Evolutionary conservation across 768 basidiomycete species (phyloP), one percentile per base, ranked within the genome.

Genomic region (Rhodocollybia butyracea): DNA sequence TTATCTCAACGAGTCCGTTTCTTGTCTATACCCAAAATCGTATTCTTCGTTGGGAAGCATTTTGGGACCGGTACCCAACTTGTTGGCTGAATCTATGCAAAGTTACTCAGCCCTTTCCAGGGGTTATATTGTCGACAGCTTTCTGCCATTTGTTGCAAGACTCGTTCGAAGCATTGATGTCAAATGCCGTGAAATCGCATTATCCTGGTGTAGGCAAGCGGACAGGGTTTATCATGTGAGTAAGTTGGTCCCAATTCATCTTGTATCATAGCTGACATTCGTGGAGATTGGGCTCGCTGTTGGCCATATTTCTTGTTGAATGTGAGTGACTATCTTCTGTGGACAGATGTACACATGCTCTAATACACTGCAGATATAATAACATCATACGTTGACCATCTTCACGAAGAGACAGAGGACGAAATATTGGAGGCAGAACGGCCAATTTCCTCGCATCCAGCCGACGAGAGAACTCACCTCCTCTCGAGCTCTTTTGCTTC

Each of bases 1-100:
- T 55, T 89, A 24, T 88, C 89, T 0, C 81, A 79, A 55, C 75
- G 77, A 13, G 72, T 75, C 5, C 32, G 34, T 13, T 75, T 74
- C 55, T 61, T 91, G 22, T 77, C 77, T 51, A 84, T 90, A 60
- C 89, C 88, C 1, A 77, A 77, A 22, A 71, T 88, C 15, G 62
- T 86, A n/a, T 92, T 93, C 66, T 92, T 93, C 68, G 74, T 90
- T n/a, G 89, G 88, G 36, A 93, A 91, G 63, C 91, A 93, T 65
- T 91, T 92, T 61, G 91, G 91, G 32, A 92, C 91, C 13, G 83
- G 85, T 82, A 17, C 17, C 5, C 19, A 24, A 24, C n/a, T n/a
- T n/a, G n/a, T 17, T 5, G 8, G 22, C 12, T 15, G 8, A 3
- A 31, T 19, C 1, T 29, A 21, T 41, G 41, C 32, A n/a, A n/a